Evolutionary conservation across 164 flowering plant genomes (phyloP), one percentile per base, ranked within the genome.

Genomic region (Chloranthus sessilifolius): DNA sequence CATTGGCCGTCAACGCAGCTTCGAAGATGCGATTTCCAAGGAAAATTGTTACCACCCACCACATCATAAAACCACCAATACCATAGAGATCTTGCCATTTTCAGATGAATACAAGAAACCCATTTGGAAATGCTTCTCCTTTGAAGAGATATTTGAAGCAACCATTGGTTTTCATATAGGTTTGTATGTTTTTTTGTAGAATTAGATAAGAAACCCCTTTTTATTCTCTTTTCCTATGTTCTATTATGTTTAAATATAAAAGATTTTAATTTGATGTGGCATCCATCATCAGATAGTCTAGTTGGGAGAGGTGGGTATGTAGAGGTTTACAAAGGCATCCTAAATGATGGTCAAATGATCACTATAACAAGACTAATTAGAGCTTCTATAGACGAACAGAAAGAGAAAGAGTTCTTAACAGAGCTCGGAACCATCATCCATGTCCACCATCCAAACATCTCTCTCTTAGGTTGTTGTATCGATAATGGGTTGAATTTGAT

Each of bases 291-390:
- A 87, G 96, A 80, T 20, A 88, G 79, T 51, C 36, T 88, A 65
- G 88, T 85, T 2, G 96, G 96, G 9, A 79, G 66, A 75, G 95
- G 94, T 56, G 95, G 96, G 39, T 81, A 73, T 71, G 91, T 91
- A 50, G 91, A 85, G 77, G 95, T 88, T 3, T 88, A 85, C 64
- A 88, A 50, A 55, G 96, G 96, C 42, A 59, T 66, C 12, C 44
- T 81, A 33, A 55, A 49, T 46, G 58, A 69, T 58, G 95, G 95
- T 2, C 77, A 75, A n/a, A 71, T 69, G 40, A 76, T 85, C 51
- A 95, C 95, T 0, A 88, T 88, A 20, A 88, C 85, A 53, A 72
- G 81, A 62, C 54, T 88, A 17, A 64, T 80, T 34, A 79, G 57
- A 60, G 56, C 66, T 19, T 24, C 70, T 5, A 66, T 50, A n/a